These are phyloP conservation scores for Microbotryum lychnidis-dioicae DNA, from an alignment of 1,284 basidiomycete genomes.

Conservation along the genomic window DNA sequence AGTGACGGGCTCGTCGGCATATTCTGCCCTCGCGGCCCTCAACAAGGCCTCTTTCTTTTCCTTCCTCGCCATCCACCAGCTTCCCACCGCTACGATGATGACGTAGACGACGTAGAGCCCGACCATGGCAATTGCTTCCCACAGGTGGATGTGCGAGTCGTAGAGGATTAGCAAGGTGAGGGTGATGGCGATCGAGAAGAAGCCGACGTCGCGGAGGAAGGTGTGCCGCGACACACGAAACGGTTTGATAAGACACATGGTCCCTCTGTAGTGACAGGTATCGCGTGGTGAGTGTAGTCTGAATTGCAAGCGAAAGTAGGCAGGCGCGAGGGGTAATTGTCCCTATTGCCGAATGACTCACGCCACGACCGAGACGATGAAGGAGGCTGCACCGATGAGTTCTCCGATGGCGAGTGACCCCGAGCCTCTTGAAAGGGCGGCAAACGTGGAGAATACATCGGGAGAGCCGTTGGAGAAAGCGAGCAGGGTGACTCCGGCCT, in stretches of 20 bases:
- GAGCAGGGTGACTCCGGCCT: conserved; percentile 76
- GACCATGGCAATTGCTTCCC: conserved; percentile 69
- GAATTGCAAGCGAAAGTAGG: too few species aligned
- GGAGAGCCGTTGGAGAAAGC: conserved; percentile 91
- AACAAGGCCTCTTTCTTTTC: conserved; percentile 45
- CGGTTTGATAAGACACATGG: conserved; percentile 89
- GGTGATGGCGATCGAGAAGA: conserved; percentile 74
- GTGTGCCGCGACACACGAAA: conserved; percentile 72
- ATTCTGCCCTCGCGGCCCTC: conserved; percentile 18
- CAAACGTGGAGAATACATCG: conserved; percentile 89
- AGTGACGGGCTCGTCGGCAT: conserved; percentile 19
- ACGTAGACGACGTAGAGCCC: conserved; percentile 73
- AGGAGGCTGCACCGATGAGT: conserved; percentile 86
- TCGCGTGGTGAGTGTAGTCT: not conserved
- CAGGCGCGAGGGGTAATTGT: not conserved
- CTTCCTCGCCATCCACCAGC: conserved; percentile 58
- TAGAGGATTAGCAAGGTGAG: conserved; percentile 66
- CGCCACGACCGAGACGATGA: conserved; percentile 87
- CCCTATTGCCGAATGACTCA: not conserved
- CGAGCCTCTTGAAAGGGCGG: conserved; percentile 76
- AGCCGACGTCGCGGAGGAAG: conserved; percentile 86
- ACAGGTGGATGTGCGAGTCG: conserved; percentile 63
- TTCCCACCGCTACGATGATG: conserved; percentile 61
- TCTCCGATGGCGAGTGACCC: conserved; percentile 90
- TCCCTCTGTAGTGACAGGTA: conserved; percentile 49